Conservation (phyloP, 2,329 filamentous ascomycete species). For the Hypoxylon sp. region DNA sequence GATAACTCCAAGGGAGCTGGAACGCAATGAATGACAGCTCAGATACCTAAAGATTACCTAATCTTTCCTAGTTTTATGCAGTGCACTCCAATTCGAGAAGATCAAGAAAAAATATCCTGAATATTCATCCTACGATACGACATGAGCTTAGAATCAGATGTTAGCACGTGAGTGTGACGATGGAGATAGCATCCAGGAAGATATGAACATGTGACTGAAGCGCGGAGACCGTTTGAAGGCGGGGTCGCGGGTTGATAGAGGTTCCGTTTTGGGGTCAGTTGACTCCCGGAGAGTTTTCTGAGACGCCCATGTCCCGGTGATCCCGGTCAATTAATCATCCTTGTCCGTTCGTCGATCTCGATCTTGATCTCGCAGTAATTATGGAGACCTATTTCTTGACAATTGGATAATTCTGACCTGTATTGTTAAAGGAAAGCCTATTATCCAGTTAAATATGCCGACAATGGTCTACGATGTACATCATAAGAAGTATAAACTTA, state of each 20-base stretch:
- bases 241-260: neutral
- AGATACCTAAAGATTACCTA: too few relatives aligned
- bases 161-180: neutral
- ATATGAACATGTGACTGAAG: constrained; percentile 1
- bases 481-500: constrained; percentile 17
- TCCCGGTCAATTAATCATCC: neutral
- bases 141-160: neutral
- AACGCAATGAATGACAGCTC: too few relatives aligned
- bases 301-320: neutral
- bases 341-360: neutral
- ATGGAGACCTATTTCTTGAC: neutral
- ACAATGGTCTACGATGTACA: neutral
- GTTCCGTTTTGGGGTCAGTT: neutral
- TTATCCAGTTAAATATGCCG: neutral
- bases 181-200: neutral
- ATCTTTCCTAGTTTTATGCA: too few relatives aligned
- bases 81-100: neutral
- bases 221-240: neutral
- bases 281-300: neutral
- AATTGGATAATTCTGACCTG: neutral
- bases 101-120: neutral
- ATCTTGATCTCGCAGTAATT: constrained; percentile 2
- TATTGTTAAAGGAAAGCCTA: neutral
- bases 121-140: neutral
- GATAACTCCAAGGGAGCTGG: too few relatives aligned